phyloP scores from a whole-genome alignment of 2,329 filamentous ascomycete genomes.

The Xylaria arbuscula region DNA sequence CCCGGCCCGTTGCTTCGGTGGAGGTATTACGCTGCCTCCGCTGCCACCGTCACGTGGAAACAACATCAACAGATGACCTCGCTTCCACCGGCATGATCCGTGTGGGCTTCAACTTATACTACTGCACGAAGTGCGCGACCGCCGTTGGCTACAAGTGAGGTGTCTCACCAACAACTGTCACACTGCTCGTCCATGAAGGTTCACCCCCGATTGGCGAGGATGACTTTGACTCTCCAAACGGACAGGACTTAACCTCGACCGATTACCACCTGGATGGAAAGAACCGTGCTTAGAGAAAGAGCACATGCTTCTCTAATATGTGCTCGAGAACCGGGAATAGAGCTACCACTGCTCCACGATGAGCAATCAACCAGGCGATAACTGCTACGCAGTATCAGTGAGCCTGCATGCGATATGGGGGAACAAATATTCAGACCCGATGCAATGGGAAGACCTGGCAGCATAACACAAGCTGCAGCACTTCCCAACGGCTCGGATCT shows the following conservation, averaged over 20 bases:
- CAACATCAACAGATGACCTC: slow-evolving; percentile 69
- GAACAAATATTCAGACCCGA: slow-evolving; percentile 6
- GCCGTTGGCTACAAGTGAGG: slow-evolving; percentile 72
- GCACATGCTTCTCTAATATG: not conserved
- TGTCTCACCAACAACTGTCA: not conserved
- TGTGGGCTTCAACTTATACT: slow-evolving; percentile 74
- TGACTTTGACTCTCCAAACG: slow-evolving; percentile 4
- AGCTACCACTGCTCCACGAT: slow-evolving; percentile 2
- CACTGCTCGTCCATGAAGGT: slow-evolving; percentile 7
- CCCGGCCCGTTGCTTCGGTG: slow-evolving; percentile 62
- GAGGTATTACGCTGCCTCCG: slow-evolving; percentile 63
- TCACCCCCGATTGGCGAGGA: slow-evolving; percentile 5
- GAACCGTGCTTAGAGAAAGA: slow-evolving; percentile 3
- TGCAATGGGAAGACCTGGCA: slow-evolving; percentile 1
- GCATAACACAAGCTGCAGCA: not conserved
- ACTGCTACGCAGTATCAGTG: slow-evolving; percentile 13
- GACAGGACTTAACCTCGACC: slow-evolving; percentile 11
- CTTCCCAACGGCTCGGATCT: slow-evolving; percentile 18
- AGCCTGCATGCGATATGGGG: not conserved
- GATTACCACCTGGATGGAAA: slow-evolving; percentile 5
- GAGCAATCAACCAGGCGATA: slow-evolving; percentile 3
- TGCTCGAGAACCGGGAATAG: slow-evolving; percentile 1
- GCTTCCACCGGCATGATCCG: slow-evolving; percentile 70
- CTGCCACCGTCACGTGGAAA: slow-evolving; percentile 71
- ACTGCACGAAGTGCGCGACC: slow-evolving; percentile 72